Evolutionary conservation across 2,329 filamentous ascomycete genomes (phyloP), one percentile per base, ranked within the genome.

Genomic region (Lecanicillium sp.): DNA sequence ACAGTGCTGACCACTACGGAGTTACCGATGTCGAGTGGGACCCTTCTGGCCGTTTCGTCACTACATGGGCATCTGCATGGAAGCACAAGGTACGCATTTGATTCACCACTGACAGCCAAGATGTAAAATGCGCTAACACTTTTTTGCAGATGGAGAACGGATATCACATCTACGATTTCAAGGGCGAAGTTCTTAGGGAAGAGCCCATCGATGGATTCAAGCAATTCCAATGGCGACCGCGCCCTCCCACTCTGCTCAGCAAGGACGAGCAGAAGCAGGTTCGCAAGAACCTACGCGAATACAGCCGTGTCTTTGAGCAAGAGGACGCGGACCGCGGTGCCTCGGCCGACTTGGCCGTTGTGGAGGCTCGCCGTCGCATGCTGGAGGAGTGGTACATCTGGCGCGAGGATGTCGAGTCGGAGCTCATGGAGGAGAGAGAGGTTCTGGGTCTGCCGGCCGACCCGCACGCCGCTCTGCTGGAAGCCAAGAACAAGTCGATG

Each of bases 21-120:
- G 83, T 98, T 39, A 98, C 92, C 18, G 90, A 98, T 57, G 81
- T 97, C 36, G 90, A 97, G 59, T 98, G 92, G 92, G 92, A 98
- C 58, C 89, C 92, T 10, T 94, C 88, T 41, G 92, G 92, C 44
- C 83, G 92, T 47, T 98, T 88, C 57, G 87, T 98, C 33, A 87
- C 89, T 45, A 94, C 86, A 30, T 94, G 88, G 70, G 89, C 90
- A 32, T 92, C 85, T 56, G 81, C 86, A 37, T 98, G 92, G 89
- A 96, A 95, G 66, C 90, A 97, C 64, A 75, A 83, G 52, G 89
- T 95, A 82, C 71, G 86, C 68, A 32, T 36, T 13, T 27, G 15
- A 31, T 15, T 33, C 20, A 18, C 36, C 8, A 42, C 44, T 32
- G 53, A 33, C 22, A 39, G 17, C 37, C 39, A n/a, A n/a, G 12